Conservation (phyloP, 495 filamentous ascomycete genomes). For the Aspergillus nidulans region DNA sequence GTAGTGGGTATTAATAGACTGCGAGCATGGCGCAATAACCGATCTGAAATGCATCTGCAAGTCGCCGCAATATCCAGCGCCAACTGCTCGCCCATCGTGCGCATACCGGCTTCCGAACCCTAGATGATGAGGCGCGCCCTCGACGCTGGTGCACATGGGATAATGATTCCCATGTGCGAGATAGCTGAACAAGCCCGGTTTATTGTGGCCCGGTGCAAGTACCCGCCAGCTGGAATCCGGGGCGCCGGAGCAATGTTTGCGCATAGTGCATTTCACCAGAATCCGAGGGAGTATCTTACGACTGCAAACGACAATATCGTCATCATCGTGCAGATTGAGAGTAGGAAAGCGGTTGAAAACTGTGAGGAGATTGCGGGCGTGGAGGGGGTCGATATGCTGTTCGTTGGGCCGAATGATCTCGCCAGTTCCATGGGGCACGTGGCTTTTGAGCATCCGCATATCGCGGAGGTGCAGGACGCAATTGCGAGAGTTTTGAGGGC, state of each 20-base stretch:
- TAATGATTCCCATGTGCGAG: conserved; percentile 32
- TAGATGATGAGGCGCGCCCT: conserved; percentile 75
- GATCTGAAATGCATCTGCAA: conserved; percentile 41
- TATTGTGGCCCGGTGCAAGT: conserved; percentile 59
- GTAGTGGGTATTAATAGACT: background rate
- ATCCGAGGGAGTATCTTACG: conserved; percentile 22
- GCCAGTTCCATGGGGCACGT: conserved; percentile 25
- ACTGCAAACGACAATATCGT: conserved; percentile 31
- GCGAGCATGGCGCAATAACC: conserved; percentile 14
- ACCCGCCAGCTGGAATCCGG: conserved; percentile 59
- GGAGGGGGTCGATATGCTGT: conserved; percentile 39
- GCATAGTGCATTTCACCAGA: conserved; percentile 29
- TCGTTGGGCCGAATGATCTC: conserved; percentile 64
- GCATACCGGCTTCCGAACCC: conserved; percentile 59
- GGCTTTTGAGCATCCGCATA: conserved; percentile 20
- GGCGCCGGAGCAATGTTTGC: conserved; percentile 58
- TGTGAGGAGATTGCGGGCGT: conserved; percentile 41
- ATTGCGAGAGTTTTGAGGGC: conserved; percentile 29
- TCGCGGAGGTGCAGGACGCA: conserved; percentile 29
- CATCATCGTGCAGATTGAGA: conserved; percentile 45
- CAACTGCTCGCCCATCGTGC: conserved; percentile 62
- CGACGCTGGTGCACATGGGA: conserved; percentile 65
- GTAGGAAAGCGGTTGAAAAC: conserved; percentile 38
- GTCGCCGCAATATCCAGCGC: conserved; percentile 55
- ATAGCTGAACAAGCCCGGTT: conserved; percentile 15